phyloP scores from a whole-genome alignment of 2,329 filamentous ascomycete species.

The Aaosphaeria pasadenensis region DNA sequence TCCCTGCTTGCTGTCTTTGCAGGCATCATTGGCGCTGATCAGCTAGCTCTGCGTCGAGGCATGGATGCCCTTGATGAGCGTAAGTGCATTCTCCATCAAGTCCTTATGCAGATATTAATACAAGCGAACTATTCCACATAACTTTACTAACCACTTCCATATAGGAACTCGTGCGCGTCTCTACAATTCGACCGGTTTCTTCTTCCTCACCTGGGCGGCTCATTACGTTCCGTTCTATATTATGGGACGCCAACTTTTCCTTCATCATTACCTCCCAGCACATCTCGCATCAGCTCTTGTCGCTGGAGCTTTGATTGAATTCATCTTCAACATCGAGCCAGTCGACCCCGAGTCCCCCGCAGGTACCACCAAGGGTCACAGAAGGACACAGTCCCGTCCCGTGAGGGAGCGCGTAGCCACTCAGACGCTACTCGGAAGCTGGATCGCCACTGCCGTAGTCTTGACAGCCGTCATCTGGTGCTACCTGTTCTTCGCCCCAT shows the following conservation, averaged over 20 bases:
- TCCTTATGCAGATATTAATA: neutral
- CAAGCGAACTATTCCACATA: no score
- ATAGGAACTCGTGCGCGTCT: slow-evolving; percentile 84
- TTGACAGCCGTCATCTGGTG: slow-evolving; percentile 66
- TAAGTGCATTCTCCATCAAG: slow-evolving; percentile 52
- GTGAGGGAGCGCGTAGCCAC: slow-evolving; percentile 77
- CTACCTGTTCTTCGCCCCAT: slow-evolving; percentile 90
- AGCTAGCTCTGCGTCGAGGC: slow-evolving; percentile 87
- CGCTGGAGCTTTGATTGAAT: slow-evolving; percentile 87
- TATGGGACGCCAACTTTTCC: slow-evolving; percentile 96
- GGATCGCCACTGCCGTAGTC: slow-evolving; percentile 74
- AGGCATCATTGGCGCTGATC: slow-evolving; percentile 88
- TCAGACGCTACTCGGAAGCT: slow-evolving; percentile 73
- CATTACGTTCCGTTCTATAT: slow-evolving; percentile 98
- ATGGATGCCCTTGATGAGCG: slow-evolving; percentile 90
- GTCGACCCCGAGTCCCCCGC: slow-evolving; percentile 49
- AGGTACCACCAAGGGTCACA: slow-evolving; percentile 36
- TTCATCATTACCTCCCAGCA: slow-evolving; percentile 95
- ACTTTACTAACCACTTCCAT: slow-evolving; percentile 25
- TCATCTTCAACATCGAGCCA: slow-evolving; percentile 90
- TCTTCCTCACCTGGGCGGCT: slow-evolving; percentile 96
- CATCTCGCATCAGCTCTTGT: slow-evolving; percentile 90
- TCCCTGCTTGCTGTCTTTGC: slow-evolving; percentile 89
- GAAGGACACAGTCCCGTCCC: slow-evolving; percentile 58
- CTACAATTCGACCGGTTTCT: slow-evolving; percentile 98